A percentile compares a stretch with the other conserved stretches of the same genome.
Evolutionary conservation across 75 land plant genomes (phyloP).

Genomic region (Chamaecyparis obtusa): DNA sequence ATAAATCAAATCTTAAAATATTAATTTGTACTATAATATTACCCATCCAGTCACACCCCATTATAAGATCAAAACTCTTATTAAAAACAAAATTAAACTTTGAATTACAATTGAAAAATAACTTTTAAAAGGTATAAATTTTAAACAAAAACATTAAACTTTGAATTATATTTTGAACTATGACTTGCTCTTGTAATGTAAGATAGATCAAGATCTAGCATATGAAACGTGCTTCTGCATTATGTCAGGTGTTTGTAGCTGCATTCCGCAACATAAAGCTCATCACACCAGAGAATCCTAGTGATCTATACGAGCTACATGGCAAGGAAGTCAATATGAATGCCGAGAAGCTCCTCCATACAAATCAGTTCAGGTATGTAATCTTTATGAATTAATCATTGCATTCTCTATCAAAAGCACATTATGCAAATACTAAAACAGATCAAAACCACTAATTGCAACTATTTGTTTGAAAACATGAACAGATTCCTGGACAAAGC

Average conservation of each 20-base stretch:
- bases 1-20: no score
- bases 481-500: background rate
- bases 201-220: background rate
- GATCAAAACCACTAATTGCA: no score
- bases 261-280: slow-evolving; percentile 23
- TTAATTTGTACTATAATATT: no score
- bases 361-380: background rate
- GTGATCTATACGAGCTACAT: slow-evolving; percentile 1
- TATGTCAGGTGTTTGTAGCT: slow-evolving; percentile 9
- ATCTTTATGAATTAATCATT: no score
- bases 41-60: no score
- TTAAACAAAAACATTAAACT: no score
- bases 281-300: background rate
- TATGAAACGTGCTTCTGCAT: background rate
- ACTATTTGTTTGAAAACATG: no score
- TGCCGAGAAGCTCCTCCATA: background rate
- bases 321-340: background rate
- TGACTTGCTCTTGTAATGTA: background rate
- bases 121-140: no score
- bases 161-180: background rate
- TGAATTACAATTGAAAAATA: no score
- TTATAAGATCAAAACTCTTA: no score
- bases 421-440: slow-evolving; percentile 9
- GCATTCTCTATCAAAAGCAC: background rate
- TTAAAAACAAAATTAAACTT: no score